These are phyloP conservation scores for Ceratobasidium sp. DNA, from an alignment of 1,284 basidiomycete species.

Conservation along the genomic window DNA sequence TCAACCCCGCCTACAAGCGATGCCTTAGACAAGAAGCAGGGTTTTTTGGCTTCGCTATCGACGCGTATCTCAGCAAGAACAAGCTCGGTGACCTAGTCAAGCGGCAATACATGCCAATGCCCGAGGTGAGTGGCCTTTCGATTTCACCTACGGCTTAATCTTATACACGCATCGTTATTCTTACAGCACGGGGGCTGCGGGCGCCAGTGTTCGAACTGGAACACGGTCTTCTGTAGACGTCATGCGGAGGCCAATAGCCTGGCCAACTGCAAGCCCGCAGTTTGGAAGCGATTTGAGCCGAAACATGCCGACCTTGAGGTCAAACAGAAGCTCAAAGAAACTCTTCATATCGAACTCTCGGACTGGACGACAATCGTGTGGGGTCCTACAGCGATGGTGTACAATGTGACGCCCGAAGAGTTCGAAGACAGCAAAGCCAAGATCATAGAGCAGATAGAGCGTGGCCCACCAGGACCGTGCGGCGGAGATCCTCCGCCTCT, in stretches of 20 bases:
- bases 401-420: background rate
- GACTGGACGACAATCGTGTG: background rate
- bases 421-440: background rate
- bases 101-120: background rate
- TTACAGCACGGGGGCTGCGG: slow-evolving; percentile 2
- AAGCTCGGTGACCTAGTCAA: too few relatives aligned
- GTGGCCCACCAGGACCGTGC: background rate
- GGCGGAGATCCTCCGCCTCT: background rate
- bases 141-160: background rate
- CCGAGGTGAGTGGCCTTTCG: background rate
- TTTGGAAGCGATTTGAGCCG: background rate
- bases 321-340: background rate
- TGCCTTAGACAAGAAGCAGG: too few relatives aligned
- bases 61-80: too few relatives aligned
- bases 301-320: background rate
- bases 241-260: background rate
- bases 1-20: too few relatives aligned
- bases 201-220: background rate
- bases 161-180: background rate
- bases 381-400: background rate
- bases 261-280: background rate
- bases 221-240: background rate
- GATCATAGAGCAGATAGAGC: background rate
- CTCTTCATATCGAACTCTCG: background rate
- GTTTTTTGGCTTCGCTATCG: too few relatives aligned